A percentile compares a stretch with the other conserved stretches of the same genome.
Conservation (phyloP, 2,329 filamentous ascomycete species). For the Stemphylium beticola region DNA sequence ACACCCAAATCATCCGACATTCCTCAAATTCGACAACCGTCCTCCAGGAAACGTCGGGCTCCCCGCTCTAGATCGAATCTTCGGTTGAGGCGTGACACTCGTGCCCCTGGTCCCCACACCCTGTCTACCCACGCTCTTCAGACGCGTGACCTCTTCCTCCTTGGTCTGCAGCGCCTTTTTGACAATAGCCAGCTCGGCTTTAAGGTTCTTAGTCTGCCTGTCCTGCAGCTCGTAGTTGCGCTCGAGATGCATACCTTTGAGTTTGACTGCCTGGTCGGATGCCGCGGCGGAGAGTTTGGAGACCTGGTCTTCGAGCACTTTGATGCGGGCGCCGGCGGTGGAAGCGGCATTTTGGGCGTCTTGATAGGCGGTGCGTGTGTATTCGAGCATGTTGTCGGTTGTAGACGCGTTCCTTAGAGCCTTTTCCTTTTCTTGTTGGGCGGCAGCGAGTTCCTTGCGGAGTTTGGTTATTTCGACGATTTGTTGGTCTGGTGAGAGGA, state of each 20-base stretch:
- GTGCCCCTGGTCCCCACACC: slow-evolving; percentile 38
- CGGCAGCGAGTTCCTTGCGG: slow-evolving; percentile 26
- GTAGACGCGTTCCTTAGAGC: slow-evolving; percentile 42
- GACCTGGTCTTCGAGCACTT: slow-evolving; percentile 22
- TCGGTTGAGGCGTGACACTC: slow-evolving; percentile 40
- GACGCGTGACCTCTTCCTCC: slow-evolving; percentile 30
- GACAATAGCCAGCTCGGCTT: slow-evolving; percentile 17
- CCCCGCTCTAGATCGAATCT: slow-evolving; percentile 33
- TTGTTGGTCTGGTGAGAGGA: slow-evolving; percentile 33
- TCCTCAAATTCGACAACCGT: slow-evolving; percentile 33
- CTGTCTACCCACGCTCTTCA: slow-evolving; percentile 27
- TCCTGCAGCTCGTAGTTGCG: slow-evolving; percentile 14
- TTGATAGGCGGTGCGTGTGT: slow-evolving; percentile 63
- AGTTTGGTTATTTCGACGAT: slow-evolving; percentile 32
- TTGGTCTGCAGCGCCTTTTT: slow-evolving; percentile 25
- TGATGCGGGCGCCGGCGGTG: slow-evolving; percentile 12
- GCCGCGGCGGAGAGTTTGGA: slow-evolving; percentile 22
- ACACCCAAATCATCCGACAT: slow-evolving; percentile 7
- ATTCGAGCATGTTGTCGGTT: slow-evolving; percentile 59
- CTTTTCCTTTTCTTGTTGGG: slow-evolving; percentile 24
- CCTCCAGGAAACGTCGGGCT: slow-evolving; percentile 33
- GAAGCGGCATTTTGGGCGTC: slow-evolving; percentile 21
- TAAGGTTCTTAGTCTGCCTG: slow-evolving; percentile 11
- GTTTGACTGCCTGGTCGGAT: slow-evolving; percentile 23
- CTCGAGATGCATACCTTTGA: slow-evolving; percentile 28